phyloP scores from a whole-genome alignment of 163 green algal species.

The Picocystis sp. region DNA sequence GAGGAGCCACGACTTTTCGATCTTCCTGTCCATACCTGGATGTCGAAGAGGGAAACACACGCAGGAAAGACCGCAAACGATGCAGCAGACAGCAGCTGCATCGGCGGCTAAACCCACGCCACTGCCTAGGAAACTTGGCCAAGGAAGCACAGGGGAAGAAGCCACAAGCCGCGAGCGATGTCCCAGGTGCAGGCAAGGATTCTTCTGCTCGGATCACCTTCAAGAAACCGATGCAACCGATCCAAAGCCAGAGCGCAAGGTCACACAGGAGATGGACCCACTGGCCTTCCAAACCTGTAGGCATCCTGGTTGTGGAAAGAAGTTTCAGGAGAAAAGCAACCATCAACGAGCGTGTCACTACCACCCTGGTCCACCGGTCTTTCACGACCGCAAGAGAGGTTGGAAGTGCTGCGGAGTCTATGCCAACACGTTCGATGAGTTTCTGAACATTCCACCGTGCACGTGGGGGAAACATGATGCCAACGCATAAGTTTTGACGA shows the following conservation, averaged over 20 bases:
- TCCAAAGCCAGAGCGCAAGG: not conserved
- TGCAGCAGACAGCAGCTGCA: too few relatives aligned
- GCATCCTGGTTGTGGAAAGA: constrained; percentile 21
- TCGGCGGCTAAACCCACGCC: not conserved
- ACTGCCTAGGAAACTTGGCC: constrained; percentile 6
- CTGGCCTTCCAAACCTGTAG: constrained; percentile 12
- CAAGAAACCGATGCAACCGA: not conserved
- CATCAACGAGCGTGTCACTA: constrained; percentile 15
- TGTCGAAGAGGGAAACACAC: constrained; percentile 15
- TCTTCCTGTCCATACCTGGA: constrained; percentile 20
- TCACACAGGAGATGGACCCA: constrained; percentile 7
- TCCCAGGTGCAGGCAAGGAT: constrained; percentile 14
- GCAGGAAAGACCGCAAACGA: constrained; percentile 8
- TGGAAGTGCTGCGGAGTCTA: constrained; percentile 24
- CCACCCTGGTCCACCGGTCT: constrained; percentile 23
- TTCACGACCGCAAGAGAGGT: constrained; percentile 25
- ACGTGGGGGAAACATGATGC: constrained; percentile 14
- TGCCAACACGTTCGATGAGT: constrained; percentile 29
- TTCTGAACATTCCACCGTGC: constrained; percentile 25
- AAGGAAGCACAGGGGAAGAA: not conserved
- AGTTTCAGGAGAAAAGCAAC: constrained; percentile 22
- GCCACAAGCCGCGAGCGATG: constrained; percentile 1
- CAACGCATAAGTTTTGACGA: not conserved
- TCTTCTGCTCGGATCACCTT: constrained; percentile 20
- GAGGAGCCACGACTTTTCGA: constrained; percentile 17